phyloP scores from a whole-genome alignment of 73 alveolate species.

The Durusdinium trenchii region DNA sequence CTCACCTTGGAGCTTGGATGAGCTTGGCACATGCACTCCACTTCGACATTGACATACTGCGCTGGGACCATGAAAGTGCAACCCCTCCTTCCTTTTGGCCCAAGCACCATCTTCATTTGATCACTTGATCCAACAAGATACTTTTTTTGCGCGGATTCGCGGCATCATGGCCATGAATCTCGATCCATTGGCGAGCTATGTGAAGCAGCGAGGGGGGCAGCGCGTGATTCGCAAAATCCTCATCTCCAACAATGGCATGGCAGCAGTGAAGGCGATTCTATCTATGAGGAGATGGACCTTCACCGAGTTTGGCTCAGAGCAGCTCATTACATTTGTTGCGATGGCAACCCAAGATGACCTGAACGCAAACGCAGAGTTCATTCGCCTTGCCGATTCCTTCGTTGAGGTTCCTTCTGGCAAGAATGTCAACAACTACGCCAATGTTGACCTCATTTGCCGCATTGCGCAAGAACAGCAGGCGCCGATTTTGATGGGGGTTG shows the following conservation, averaged over 20 bases:
- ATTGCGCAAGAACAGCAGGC: conserved; percentile 95
- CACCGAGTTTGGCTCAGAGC: conserved; percentile 72
- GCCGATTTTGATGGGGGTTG: neutral
- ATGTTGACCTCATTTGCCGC: conserved; percentile 62
- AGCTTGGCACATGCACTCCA: too few relatives aligned
- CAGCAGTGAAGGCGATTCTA: conserved; percentile 66
- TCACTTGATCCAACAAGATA: too few relatives aligned
- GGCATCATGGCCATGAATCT: conserved; percentile 58
- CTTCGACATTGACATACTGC: too few relatives aligned
- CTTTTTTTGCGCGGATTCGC: too few relatives aligned
- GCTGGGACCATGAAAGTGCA: too few relatives aligned
- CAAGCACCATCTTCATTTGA: too few relatives aligned
- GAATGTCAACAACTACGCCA: conserved; percentile 89
- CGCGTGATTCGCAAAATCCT: conserved; percentile 88
- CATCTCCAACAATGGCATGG: conserved; percentile 95
- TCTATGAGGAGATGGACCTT: conserved; percentile 68
- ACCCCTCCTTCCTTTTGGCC: too few relatives aligned
- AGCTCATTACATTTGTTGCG: conserved; percentile 67
- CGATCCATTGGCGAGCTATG: conserved; percentile 64
- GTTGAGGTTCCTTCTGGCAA: conserved; percentile 80
- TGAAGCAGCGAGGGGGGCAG: conserved; percentile 12
- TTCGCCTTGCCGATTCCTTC: conserved; percentile 77
- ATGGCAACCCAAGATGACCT: conserved; percentile 93
- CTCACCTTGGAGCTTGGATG: too few relatives aligned
- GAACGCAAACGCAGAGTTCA: conserved; percentile 93